Percentiles rank a stretch among this genome's conserved stretches.
Evolutionary conservation across 257 asterid genomes (phyloP).

Genomic region (Capsicum chinense): DNA sequence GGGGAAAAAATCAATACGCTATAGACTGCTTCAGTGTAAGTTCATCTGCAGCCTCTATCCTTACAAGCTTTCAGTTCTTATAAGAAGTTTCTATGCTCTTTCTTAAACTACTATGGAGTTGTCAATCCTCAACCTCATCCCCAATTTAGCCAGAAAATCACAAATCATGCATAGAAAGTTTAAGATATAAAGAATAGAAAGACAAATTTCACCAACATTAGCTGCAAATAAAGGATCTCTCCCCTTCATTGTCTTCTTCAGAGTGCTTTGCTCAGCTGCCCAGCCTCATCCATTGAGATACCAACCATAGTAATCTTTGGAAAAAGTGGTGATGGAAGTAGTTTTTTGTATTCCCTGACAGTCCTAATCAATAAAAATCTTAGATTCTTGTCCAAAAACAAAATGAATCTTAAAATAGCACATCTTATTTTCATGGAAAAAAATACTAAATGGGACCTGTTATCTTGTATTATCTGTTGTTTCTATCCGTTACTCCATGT

Average conservation of each 20-base stretch:
- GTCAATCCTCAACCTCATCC: too few species aligned
- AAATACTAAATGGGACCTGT: slow-evolving; percentile 47
- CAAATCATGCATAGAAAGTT: too few species aligned
- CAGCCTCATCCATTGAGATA: slow-evolving; percentile 71
- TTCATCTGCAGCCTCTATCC: too few species aligned
- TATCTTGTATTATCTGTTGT: slow-evolving; percentile 46
- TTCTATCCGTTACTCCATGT: slow-evolving; percentile 64
- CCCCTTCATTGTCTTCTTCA: slow-evolving; percentile 83
- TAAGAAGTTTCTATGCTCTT: too few species aligned
- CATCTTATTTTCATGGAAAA: neutral
- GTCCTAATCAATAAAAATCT: neutral
- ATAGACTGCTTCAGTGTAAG: too few species aligned
- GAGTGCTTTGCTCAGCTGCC: slow-evolving; percentile 68
- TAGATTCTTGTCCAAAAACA: slow-evolving; percentile 8
- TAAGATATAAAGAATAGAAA: too few species aligned
- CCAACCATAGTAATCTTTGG: slow-evolving; percentile 96
- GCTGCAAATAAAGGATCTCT: slow-evolving; percentile 35
- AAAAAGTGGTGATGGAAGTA: slow-evolving; percentile 57
- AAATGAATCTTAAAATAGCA: neutral
- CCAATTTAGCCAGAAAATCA: too few species aligned
- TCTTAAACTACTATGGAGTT: too few species aligned
- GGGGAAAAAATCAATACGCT: too few species aligned
- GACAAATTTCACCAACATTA: slow-evolving; percentile 20
- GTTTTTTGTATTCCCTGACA: slow-evolving; percentile 41
- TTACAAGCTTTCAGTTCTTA: too few species aligned